Percentiles rank a stretch among this genome's conserved stretches.
Evolutionary conservation across 208 protist species (phyloP).

Genomic region (Jaenimonas drosophilae): DNA sequence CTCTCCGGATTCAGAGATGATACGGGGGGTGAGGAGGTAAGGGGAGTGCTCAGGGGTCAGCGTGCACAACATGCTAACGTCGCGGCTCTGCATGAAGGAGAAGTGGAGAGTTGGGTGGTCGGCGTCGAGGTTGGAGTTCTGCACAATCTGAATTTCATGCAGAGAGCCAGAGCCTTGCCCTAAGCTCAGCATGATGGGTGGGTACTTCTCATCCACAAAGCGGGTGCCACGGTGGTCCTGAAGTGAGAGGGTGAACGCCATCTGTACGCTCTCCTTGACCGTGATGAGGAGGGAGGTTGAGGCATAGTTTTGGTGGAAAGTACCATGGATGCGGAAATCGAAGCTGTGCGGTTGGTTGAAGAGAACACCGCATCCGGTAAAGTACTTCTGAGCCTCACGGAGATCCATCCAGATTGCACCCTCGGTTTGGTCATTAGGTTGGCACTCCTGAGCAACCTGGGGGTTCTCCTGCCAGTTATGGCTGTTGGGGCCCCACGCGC

Average conservation of each 20-base stretch:
- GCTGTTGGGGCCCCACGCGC: constrained; percentile 51
- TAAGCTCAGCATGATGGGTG: constrained; percentile 77
- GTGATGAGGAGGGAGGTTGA: constrained; percentile 57
- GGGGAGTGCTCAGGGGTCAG: constrained; percentile 65
- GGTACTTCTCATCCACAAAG: constrained; percentile 30
- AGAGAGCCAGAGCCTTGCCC: constrained; percentile 38
- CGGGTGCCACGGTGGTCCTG: constrained; percentile 65
- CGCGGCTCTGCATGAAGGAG: constrained; percentile 60
- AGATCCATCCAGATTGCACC: constrained; percentile 74
- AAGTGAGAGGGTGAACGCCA: constrained; percentile 61
- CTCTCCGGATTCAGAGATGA: constrained; percentile 10
- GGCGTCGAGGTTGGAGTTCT: constrained; percentile 69
- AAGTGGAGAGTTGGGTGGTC: constrained; percentile 66
- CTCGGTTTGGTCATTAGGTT: constrained; percentile 27
- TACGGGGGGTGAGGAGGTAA: constrained; percentile 46
- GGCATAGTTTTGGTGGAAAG: constrained; percentile 60
- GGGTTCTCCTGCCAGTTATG: constrained; percentile 50
- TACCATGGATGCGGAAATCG: constrained; percentile 72
- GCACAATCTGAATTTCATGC: constrained; percentile 36
- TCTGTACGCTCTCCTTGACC: constrained; percentile 24
- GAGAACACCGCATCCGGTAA: constrained; percentile 64
- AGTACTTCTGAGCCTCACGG: constrained; percentile 58
- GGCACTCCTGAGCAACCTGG: constrained; percentile 26
- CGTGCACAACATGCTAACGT: constrained; percentile 73
- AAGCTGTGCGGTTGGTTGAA: constrained; percentile 59